A percentile compares a stretch with the other conserved stretches of the same genome.
Conservation (phyloP, 495 filamentous ascomycete genomes). For the Aspergillus incahuasiensis region DNA sequence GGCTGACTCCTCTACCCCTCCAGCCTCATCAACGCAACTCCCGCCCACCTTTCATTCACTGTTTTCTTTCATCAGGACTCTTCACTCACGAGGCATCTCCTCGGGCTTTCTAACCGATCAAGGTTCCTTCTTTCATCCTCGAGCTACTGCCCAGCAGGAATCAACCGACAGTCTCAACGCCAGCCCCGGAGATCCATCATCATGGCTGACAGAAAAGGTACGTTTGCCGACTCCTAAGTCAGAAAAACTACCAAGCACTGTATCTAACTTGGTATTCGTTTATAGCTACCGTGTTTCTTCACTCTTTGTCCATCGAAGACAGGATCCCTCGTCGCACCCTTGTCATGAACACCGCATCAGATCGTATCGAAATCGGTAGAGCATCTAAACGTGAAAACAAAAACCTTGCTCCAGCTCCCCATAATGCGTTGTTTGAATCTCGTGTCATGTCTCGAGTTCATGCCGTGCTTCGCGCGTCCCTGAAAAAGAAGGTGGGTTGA, state of each 20-base stretch:
- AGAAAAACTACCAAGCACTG: background rate
- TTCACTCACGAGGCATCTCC: background rate
- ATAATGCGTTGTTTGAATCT: slow-evolving; percentile 76
- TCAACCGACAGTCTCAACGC: background rate
- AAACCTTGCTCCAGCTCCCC: slow-evolving; percentile 39
- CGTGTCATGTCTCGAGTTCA: slow-evolving; percentile 79
- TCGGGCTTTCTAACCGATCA: background rate
- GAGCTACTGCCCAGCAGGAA: background rate
- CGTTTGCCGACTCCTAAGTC: background rate
- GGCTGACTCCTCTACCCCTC: slow-evolving; percentile 21
- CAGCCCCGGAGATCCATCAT: background rate
- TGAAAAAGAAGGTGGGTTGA: slow-evolving; percentile 39
- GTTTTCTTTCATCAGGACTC: background rate
- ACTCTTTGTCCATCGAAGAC: slow-evolving; percentile 19
- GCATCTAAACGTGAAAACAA: slow-evolving; percentile 55
- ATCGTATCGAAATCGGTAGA: slow-evolving; percentile 48
- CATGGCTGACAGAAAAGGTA: slow-evolving; percentile 16
- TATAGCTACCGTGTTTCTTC: slow-evolving; percentile 29
- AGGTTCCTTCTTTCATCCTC: background rate
- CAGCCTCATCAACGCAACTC: background rate
- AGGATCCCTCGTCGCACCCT: slow-evolving; percentile 27
- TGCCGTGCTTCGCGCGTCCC: slow-evolving; percentile 51
- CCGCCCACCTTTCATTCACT: background rate
- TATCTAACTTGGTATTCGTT: slow-evolving; percentile 13
- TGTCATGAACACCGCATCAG: slow-evolving; percentile 22